These are phyloP conservation scores for Mycosphaerella arachidis DNA, from an alignment of 2,329 filamentous ascomycete species.

Conservation along the genomic window DNA sequence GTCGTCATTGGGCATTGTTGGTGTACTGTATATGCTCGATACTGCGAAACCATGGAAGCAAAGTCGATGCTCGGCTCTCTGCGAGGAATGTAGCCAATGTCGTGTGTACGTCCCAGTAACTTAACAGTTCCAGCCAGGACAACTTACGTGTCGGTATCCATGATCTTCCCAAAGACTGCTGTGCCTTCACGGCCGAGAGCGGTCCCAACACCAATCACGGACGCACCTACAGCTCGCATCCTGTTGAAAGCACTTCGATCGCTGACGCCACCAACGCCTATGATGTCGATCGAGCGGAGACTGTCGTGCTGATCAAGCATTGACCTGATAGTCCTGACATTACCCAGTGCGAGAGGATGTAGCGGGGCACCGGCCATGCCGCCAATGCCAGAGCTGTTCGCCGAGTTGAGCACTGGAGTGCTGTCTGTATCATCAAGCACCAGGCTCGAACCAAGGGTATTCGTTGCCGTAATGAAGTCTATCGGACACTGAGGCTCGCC, in stretches of 20 bases:
- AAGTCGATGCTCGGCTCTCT: background rate
- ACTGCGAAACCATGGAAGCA: background rate
- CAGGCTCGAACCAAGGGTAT: constrained; percentile 67
- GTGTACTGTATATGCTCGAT: constrained; percentile 1
- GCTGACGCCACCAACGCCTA: constrained; percentile 69
- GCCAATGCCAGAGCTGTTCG: constrained; percentile 56
- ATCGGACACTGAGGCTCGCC: constrained; percentile 42
- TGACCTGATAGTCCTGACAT: constrained; percentile 62
- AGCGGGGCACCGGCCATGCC: constrained; percentile 68
- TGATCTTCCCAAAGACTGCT: constrained; percentile 58
- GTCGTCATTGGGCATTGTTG: constrained; percentile 2
- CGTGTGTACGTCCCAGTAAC: too few species aligned
- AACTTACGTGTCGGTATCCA: background rate
- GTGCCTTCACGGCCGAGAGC: constrained; percentile 62
- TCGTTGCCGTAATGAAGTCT: constrained; percentile 68
- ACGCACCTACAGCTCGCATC: constrained; percentile 64
- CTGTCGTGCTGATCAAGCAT: constrained; percentile 51
- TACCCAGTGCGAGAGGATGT: constrained; percentile 70
- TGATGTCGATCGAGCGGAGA: constrained; percentile 56
- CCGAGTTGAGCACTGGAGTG: constrained; percentile 45
- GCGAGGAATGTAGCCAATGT: too few species aligned
- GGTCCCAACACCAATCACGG: constrained; percentile 64
- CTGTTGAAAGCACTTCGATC: constrained; percentile 59
- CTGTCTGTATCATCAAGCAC: constrained; percentile 41
- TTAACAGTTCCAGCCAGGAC: background rate